Evolutionary conservation across 2,329 filamentous ascomycete species (phyloP).

Genomic region (Sclerotiophoma versabilis): DNA sequence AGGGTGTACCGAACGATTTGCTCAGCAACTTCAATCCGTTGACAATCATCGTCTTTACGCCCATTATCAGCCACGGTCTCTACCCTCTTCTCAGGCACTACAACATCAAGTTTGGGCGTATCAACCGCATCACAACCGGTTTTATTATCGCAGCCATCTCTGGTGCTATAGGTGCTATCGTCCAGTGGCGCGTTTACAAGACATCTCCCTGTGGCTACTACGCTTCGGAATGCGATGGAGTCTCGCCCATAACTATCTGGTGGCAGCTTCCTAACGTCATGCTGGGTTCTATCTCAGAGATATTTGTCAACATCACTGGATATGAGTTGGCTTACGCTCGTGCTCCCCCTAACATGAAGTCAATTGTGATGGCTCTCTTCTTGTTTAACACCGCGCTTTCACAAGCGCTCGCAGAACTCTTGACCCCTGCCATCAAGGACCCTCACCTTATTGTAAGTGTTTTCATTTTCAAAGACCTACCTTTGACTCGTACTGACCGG

Average conservation of each 20-base stretch:
- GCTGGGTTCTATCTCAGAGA: constrained; percentile 36
- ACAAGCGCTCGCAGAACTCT: constrained; percentile 51
- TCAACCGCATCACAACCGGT: constrained; percentile 61
- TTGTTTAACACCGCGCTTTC: constrained; percentile 52
- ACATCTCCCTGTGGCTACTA: constrained; percentile 54
- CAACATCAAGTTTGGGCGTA: constrained; percentile 57
- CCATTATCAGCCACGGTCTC: constrained; percentile 57
- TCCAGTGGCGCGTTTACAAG: constrained; percentile 58
- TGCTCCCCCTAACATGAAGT: constrained; percentile 53
- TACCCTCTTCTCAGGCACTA: constrained; percentile 55
- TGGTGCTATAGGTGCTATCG: constrained; percentile 48
- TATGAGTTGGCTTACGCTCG: constrained; percentile 56
- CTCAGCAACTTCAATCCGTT: constrained; percentile 20
- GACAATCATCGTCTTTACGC: constrained; percentile 38
- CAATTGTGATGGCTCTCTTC: constrained; percentile 52
- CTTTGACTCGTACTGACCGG: neutral
- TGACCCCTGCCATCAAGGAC: constrained; percentile 55
- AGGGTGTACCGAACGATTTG: constrained; percentile 19
- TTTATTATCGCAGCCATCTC: constrained; percentile 59
- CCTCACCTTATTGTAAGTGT: constrained; percentile 52
- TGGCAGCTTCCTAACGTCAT: constrained; percentile 51
- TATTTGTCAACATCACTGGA: constrained; percentile 54
- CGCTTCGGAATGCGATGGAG: constrained; percentile 49
- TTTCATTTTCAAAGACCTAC: fast-evolving
- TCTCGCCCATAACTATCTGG: constrained; percentile 54